Evolutionary conservation across 1,284 basidiomycete genomes (phyloP).

Genomic region (Porphyrellus sp.): DNA sequence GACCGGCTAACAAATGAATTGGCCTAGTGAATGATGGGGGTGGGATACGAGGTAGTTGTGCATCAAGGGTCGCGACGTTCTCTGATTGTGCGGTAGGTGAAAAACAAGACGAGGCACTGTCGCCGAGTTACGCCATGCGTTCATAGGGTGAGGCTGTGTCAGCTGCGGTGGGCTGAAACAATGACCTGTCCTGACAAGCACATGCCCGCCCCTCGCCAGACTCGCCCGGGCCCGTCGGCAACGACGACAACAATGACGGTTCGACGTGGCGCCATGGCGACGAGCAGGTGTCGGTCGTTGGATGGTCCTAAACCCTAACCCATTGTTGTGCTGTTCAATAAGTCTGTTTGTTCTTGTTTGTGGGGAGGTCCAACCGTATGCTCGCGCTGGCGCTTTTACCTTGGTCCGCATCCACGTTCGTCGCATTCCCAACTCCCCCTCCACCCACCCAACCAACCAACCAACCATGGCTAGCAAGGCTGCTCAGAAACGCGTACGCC

Average conservation of each 20-base stretch:
- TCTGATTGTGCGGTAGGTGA: neutral
- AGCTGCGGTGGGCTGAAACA: neutral
- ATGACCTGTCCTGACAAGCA: neutral
- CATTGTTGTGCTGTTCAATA: neutral
- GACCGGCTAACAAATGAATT: conserved; percentile 14
- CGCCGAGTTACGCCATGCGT: neutral
- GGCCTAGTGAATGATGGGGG: neutral
- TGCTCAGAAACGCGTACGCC: conserved; percentile 75
- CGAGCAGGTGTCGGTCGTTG: neutral
- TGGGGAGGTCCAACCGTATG: conserved; percentile 24
- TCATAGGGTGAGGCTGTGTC: conserved; percentile 10
- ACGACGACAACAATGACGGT: neutral
- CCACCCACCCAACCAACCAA: too few species aligned
- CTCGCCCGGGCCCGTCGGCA: neutral
- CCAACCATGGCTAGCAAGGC: conserved; percentile 74
- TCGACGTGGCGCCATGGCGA: conserved; percentile 9
- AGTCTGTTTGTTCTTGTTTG: conserved; percentile 28
- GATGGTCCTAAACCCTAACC: conserved; percentile 34
- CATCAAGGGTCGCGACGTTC: conserved; percentile 15
- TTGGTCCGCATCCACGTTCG: conserved; percentile 25
- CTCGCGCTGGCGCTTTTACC: conserved; percentile 25
- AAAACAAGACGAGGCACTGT: neutral
- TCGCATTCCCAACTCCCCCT: neutral
- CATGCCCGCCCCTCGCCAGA: neutral
- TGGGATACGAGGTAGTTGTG: neutral